Percentiles rank a stretch among this genome's conserved stretches.
phyloP scores from a whole-genome alignment of 2,329 filamentous ascomycete genomes.

The Coniochaeta prunicola region DNA sequence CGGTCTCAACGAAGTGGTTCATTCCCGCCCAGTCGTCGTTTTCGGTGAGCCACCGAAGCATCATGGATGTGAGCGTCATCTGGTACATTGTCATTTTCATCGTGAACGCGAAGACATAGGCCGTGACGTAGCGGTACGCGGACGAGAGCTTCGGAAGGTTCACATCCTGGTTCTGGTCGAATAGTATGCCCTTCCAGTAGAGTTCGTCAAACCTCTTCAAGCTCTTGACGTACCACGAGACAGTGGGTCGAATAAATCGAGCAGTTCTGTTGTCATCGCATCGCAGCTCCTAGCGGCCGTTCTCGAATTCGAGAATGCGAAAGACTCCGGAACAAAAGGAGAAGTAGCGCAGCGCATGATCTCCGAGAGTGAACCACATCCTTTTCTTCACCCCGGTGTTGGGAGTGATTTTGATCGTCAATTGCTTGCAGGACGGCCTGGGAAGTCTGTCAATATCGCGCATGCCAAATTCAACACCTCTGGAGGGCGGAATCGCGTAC shows the following conservation, averaged over 20 bases:
- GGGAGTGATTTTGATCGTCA: not conserved
- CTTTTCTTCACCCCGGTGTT: not conserved
- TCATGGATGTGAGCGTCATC: not conserved
- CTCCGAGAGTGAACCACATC: not conserved
- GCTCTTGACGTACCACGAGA: not conserved
- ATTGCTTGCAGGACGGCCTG: too few species aligned
- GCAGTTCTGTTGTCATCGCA: not conserved
- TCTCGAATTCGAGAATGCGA: not conserved
- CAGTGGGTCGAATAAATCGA: not conserved
- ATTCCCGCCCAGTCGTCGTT: not conserved
- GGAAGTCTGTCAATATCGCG: not conserved
- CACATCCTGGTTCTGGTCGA: not conserved
- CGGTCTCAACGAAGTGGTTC: too few species aligned
- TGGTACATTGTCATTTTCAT: not conserved
- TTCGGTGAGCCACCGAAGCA: not conserved
- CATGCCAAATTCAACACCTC: too few species aligned
- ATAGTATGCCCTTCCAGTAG: not conserved
- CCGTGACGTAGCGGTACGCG: not conserved
- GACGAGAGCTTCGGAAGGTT: not conserved
- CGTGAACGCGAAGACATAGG: not conserved
- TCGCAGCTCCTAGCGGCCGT: not conserved
- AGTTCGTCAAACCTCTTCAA: not conserved
- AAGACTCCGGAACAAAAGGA: not conserved
- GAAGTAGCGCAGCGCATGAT: not conserved
- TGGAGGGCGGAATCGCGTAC: too few species aligned